phyloP scores from a whole-genome alignment of 495 filamentous ascomycete species.

The Penicillium waksmanii region DNA sequence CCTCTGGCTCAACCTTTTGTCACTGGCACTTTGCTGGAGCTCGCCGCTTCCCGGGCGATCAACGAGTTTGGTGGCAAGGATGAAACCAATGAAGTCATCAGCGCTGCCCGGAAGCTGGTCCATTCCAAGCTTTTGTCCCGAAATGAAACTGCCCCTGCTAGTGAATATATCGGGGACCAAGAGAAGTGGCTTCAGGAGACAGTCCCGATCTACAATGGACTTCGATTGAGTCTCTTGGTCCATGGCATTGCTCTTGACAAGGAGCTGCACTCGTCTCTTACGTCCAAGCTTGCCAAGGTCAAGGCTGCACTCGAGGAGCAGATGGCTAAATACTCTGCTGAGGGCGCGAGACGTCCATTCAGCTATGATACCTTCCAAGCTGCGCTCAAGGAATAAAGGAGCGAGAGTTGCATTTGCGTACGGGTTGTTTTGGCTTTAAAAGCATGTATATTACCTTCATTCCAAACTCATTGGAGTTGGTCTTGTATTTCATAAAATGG shows the following conservation, averaged over 20 bases:
- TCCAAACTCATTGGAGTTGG: slow-evolving; percentile 27
- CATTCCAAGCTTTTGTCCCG: slow-evolving; percentile 19
- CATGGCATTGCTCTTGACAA: slow-evolving; percentile 19
- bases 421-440: slow-evolving; percentile 9
- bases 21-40: slow-evolving; percentile 48
- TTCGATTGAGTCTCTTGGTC: slow-evolving; percentile 27
- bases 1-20: slow-evolving; percentile 44
- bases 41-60: slow-evolving; percentile 44
- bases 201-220: slow-evolving; percentile 36
- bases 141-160: slow-evolving; percentile 18
- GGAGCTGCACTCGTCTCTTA: slow-evolving; percentile 7
- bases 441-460: slow-evolving; percentile 34
- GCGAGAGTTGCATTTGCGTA: slow-evolving; percentile 4
- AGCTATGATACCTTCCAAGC: slow-evolving; percentile 1
- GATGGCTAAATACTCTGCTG: slow-evolving; percentile 1
- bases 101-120: slow-evolving; percentile 43
- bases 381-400: neutral
- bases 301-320: slow-evolving; percentile 27
- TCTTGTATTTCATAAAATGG: slow-evolving; percentile 27
- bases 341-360: slow-evolving; percentile 6
- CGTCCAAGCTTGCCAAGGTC: slow-evolving; percentile 10
- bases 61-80: slow-evolving; percentile 35
- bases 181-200: slow-evolving; percentile 34
- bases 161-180: slow-evolving; percentile 13
- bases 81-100: slow-evolving; percentile 34